These are phyloP conservation scores for Teratosphaeria destructans DNA, from an alignment of 2,329 filamentous ascomycete genomes.

Conservation along the genomic window DNA sequence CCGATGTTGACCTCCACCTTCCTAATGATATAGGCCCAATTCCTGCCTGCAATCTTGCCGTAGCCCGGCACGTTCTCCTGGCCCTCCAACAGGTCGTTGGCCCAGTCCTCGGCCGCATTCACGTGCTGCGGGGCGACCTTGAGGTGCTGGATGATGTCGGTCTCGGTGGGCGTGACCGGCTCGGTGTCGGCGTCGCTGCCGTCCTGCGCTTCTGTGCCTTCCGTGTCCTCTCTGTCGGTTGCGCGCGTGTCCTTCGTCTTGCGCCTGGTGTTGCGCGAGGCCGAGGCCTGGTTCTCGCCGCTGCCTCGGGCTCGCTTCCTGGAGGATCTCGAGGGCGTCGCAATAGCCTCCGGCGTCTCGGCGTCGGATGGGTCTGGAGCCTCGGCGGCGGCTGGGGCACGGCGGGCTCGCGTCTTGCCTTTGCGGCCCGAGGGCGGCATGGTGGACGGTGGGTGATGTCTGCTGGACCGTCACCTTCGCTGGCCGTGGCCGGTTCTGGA, in stretches of 20 bases:
- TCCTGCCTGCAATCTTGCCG: constrained; percentile 69
- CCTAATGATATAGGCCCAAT: constrained; percentile 78
- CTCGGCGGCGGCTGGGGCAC: constrained; percentile 18
- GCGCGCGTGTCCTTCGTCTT: constrained; percentile 25
- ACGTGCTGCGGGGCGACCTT: constrained; percentile 39
- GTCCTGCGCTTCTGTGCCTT: constrained; percentile 29
- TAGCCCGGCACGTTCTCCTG: constrained; percentile 49
- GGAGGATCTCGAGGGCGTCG: constrained; percentile 39
- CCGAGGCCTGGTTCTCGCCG: constrained; percentile 16
- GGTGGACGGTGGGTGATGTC: background rate
- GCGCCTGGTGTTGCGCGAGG: constrained; percentile 20
- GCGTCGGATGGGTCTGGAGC: constrained; percentile 27
- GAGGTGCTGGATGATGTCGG: constrained; percentile 34
- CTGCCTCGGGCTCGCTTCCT: constrained; percentile 31
- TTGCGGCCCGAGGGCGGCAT: constrained; percentile 26
- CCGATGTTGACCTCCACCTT: constrained; percentile 68
- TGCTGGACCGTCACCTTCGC: background rate
- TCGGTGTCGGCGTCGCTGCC: constrained; percentile 29
- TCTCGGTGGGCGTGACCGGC: constrained; percentile 29
- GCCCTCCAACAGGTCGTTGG: constrained; percentile 40
- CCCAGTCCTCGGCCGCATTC: constrained; percentile 48
- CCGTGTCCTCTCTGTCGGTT: constrained; percentile 25
- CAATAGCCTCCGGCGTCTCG: constrained; percentile 36
- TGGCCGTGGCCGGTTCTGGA: background rate
- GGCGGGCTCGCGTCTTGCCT: constrained; percentile 23